Conservation (phyloP, 1,139 yeast species). For the Geotrichum fermentans region DNA sequence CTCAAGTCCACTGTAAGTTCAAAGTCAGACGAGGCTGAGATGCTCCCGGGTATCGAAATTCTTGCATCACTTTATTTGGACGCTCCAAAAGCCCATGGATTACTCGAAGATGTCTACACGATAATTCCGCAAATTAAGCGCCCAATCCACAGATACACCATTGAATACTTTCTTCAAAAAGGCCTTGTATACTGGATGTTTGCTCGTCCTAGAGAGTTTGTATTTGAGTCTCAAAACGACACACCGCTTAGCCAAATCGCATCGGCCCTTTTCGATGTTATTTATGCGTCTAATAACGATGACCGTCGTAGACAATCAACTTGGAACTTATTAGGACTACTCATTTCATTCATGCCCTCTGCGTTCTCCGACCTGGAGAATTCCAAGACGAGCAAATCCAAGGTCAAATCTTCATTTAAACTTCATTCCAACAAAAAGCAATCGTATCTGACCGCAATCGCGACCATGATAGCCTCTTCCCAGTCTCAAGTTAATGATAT, state of each 20-base stretch:
- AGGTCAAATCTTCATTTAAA: constrained; percentile 7
- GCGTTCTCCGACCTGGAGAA: constrained; percentile 8
- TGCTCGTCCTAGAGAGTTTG: constrained; percentile 12
- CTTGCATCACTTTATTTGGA: constrained; percentile 49
- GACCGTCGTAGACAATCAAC: constrained; percentile 18
- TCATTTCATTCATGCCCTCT: constrained; percentile 14
- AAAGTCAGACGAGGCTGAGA: constrained; percentile 32
- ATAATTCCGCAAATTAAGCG: constrained; percentile 46
- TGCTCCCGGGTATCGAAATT: constrained; percentile 50
- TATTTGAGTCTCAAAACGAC: constrained; percentile 8
- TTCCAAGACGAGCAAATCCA: constrained; percentile 1
- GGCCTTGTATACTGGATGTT: constrained; percentile 49
- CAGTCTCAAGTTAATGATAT: constrained; percentile 7
- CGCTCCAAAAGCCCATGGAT: constrained; percentile 39
- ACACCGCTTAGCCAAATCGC: constrained; percentile 11
- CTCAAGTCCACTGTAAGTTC: constrained; percentile 14
- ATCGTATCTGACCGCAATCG: constrained; percentile 7
- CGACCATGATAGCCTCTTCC: constrained; percentile 1
- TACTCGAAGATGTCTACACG: constrained; percentile 43
- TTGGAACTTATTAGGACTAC: constrained; percentile 17
- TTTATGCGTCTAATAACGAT: constrained; percentile 16
- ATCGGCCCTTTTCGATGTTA: constrained; percentile 17
- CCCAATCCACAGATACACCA: constrained; percentile 52
- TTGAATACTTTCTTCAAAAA: constrained; percentile 49
- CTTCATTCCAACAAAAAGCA: constrained; percentile 10